These are phyloP conservation scores for Candida sphagnicola DNA, from an alignment of 805 yeast species.

Conservation along the genomic window DNA sequence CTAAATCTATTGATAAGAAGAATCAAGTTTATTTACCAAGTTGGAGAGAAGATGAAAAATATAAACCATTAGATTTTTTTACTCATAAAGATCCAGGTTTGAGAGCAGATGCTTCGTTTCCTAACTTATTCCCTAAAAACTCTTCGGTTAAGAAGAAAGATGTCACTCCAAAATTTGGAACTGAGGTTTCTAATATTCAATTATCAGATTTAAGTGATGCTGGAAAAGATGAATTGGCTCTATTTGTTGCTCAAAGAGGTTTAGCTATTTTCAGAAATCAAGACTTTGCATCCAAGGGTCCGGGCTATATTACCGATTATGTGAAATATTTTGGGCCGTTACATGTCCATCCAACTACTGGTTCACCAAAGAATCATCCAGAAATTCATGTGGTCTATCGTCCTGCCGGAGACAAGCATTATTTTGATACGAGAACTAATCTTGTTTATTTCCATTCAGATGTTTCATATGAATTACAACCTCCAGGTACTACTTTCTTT, in stretches of 20 bases:
- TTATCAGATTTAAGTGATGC: conserved; percentile 47
- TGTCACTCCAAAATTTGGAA: conserved; percentile 70
- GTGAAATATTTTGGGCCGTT: conserved; percentile 34
- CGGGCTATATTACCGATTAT: conserved; percentile 26
- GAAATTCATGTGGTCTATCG: conserved; percentile 28
- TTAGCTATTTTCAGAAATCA: conserved; percentile 64
- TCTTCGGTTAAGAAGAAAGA: conserved; percentile 26
- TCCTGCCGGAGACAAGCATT: conserved; percentile 11
- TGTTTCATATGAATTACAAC: conserved; percentile 38
- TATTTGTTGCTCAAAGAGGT: conserved; percentile 63
- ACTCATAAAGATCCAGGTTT: conserved; percentile 56
- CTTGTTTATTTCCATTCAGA: conserved; percentile 35
- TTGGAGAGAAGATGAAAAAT: conserved; percentile 37
- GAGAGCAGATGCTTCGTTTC: conserved; percentile 51
- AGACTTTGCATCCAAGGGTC: conserved; percentile 47
- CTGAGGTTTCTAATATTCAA: conserved; percentile 58
- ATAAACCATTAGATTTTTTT: conserved; percentile 48
- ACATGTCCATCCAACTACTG: conserved; percentile 46
- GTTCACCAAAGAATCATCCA: conserved; percentile 29
- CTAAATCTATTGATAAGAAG: conserved; percentile 8
- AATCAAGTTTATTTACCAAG: conserved; percentile 26
- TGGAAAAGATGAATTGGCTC: conserved; percentile 66
- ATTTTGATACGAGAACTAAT: conserved; percentile 18
- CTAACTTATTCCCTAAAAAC: conserved; percentile 42
- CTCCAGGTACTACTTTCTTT: conserved; percentile 36